Percentiles rank a stretch among this genome's conserved stretches.
phyloP scores from a whole-genome alignment of 31 red algal genomes.

The Porphyra umbilicalis region DNA sequence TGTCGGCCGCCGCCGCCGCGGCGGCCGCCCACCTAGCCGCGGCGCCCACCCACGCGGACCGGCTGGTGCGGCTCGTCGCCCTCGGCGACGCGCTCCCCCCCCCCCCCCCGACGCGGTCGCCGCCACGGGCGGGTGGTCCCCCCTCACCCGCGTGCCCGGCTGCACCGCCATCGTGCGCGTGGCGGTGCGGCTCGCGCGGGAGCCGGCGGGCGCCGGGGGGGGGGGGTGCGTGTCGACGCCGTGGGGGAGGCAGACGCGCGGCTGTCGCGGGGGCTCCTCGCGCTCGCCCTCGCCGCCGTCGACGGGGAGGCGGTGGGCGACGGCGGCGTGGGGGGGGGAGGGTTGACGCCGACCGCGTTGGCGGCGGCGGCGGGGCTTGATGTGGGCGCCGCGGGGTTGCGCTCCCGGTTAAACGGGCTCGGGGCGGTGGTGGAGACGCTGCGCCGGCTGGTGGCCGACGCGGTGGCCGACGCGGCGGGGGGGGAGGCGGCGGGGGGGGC shows the following conservation, averaged over 20 bases:
- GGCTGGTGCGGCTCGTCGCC: background rate
- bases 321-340: background rate
- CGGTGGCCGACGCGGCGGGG: background rate
- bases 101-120: background rate
- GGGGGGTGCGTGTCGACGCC: background rate
- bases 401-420: background rate
- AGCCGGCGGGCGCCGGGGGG: background rate
- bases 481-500: background rate
- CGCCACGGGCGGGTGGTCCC: background rate
- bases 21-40: background rate
- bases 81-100: background rate
- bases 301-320: background rate
- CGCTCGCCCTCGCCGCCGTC: conserved; percentile 12
- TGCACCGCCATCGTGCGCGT: conserved; percentile 28
- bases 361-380: background rate
- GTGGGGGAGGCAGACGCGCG: conserved; percentile 9
- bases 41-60: background rate
- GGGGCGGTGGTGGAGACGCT: conserved; percentile 2
- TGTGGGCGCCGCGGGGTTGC: background rate
- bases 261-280: conserved; percentile 16
- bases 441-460: background rate
- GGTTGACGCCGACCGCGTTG: background rate
- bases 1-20: background rate
- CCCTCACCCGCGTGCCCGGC: conserved; percentile 11
- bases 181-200: background rate